Conservation (phyloP, 768 basidiomycete species). For the Leccinum pellstonianum region DNA sequence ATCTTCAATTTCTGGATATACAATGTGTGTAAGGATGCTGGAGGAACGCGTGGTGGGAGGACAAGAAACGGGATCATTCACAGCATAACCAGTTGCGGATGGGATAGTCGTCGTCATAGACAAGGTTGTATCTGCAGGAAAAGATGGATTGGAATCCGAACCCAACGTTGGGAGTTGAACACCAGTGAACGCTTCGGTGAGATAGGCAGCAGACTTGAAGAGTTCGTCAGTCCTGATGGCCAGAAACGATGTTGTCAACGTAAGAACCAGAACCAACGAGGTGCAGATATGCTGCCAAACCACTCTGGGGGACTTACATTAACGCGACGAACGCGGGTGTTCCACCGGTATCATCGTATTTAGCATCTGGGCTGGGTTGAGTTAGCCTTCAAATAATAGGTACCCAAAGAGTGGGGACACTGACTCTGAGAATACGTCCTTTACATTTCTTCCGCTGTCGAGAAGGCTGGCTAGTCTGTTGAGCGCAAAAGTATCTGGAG, state of each 20-base stretch:
- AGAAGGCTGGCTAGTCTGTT: constrained; percentile 69
- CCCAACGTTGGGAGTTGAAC: constrained; percentile 20
- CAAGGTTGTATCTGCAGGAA: neutral
- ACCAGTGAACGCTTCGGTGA: constrained; percentile 61
- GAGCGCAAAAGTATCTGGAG: constrained; percentile 69
- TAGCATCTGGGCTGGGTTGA: constrained; percentile 49
- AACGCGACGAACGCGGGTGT: constrained; percentile 70
- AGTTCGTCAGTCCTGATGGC: constrained; percentile 66
- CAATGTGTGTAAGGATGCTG: constrained; percentile 22
- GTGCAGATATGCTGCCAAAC: neutral
- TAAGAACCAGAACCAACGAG: neutral
- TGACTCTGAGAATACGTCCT: constrained; percentile 50
- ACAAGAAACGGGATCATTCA: neutral
- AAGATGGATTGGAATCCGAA: constrained; percentile 16
- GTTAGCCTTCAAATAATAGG: neutral
- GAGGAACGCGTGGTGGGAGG: constrained; percentile 20
- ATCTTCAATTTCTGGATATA: constrained; percentile 12
- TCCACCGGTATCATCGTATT: constrained; percentile 66
- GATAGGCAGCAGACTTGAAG: constrained; percentile 71
- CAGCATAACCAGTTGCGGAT: neutral
- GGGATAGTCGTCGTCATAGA: neutral
- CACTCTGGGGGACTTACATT: constrained; percentile 43
- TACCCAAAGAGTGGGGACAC: constrained; percentile 5
- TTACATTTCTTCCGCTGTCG: constrained; percentile 61
- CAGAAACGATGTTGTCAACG: constrained; percentile 6